Evolutionary conservation across 176 grass and related monocot species (phyloP).

Genomic region (Saccharum spontaneum): DNA sequence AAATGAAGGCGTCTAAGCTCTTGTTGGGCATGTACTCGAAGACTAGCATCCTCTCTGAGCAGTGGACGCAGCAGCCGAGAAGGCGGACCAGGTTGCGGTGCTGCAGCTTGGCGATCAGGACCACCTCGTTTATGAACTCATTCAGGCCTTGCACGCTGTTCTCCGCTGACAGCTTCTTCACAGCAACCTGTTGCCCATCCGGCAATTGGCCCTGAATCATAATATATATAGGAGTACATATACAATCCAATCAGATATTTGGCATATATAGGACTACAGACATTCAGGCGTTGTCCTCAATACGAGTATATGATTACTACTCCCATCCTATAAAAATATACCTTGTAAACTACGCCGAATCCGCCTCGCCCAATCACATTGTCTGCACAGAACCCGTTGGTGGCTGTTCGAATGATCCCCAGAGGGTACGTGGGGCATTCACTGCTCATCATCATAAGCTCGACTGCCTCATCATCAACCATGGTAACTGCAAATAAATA

Average conservation of each 20-base stretch:
- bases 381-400: constrained; percentile 25
- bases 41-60: constrained; percentile 42
- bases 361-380: constrained; percentile 59
- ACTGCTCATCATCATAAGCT: constrained; percentile 15
- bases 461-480: not conserved
- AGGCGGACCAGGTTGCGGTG: constrained; percentile 71
- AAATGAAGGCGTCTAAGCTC: constrained; percentile 70
- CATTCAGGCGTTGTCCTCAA: too few species aligned
- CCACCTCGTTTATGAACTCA: constrained; percentile 82
- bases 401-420: constrained; percentile 36
- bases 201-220: constrained; percentile 30
- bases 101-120: constrained; percentile 59
- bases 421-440: constrained; percentile 48
- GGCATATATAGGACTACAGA: too few species aligned
- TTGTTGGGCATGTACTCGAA: constrained; percentile 74
- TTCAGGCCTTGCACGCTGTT: constrained; percentile 38
- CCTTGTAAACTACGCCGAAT: constrained; percentile 64
- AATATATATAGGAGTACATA: too few species aligned
- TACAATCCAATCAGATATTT: too few species aligned
- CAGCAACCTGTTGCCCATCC: constrained; percentile 59
- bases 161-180: constrained; percentile 52
- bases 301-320: too few species aligned
- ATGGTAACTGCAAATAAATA: not conserved
- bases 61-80: constrained; percentile 59
- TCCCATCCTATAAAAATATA: too few species aligned